Evolutionary conservation across 2,329 filamentous ascomycete species (phyloP).

Genomic region (Ophiosphaerella korrae): DNA sequence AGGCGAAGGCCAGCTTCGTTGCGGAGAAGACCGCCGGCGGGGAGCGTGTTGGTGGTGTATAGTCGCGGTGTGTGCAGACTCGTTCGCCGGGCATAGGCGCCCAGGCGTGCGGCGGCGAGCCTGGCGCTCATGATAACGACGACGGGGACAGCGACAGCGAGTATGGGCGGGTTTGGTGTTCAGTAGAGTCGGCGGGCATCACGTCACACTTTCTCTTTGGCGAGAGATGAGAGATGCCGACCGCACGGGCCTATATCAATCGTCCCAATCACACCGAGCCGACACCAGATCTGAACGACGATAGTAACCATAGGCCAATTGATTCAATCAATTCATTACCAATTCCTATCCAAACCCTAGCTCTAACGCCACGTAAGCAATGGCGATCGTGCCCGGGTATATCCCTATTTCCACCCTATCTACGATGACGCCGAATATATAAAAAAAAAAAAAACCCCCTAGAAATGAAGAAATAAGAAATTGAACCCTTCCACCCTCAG

Average conservation of each 20-base stretch:
- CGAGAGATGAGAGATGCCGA: neutral
- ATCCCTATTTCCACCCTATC: conserved; percentile 10
- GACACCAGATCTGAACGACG: no score
- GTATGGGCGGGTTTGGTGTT: no score
- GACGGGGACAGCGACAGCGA: neutral
- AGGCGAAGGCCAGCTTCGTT: conserved; percentile 42
- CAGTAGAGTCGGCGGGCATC: conserved; percentile 6
- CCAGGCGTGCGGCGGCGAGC: conserved; percentile 74
- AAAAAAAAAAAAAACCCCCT: neutral
- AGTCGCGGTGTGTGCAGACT: conserved; percentile 64
- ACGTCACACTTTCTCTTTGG: conserved; percentile 22
- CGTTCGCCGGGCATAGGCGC: conserved; percentile 69
- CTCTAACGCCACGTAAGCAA: neutral
- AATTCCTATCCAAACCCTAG: neutral
- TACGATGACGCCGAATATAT: neutral
- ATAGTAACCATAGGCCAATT: no score
- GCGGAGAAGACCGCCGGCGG: conserved; percentile 46
- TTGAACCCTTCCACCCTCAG: no score
- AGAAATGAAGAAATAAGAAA: no score
- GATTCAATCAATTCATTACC: neutral
- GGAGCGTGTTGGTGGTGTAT: conserved; percentile 38
- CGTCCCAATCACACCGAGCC: no score
- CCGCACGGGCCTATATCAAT: no score
- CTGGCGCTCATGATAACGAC: conserved; percentile 67
- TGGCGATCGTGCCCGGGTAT: conserved; percentile 15